These are phyloP conservation scores for Kuraishia hungarica DNA, from an alignment of 805 yeast genomes.

Conservation along the genomic window DNA sequence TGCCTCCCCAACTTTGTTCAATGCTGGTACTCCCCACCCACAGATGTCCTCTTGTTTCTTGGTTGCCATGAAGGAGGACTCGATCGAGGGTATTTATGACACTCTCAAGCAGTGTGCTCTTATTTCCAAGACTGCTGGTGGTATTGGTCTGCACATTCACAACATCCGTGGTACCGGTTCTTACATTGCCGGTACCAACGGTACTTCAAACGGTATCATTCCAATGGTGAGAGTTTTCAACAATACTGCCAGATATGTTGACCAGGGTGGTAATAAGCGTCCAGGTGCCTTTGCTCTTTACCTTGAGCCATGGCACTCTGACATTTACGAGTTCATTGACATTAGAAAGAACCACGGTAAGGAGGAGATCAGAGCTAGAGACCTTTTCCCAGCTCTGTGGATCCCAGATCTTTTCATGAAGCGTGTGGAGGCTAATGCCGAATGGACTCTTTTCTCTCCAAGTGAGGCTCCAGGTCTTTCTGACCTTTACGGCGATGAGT, in stretches of 20 bases:
- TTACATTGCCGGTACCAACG: constrained; percentile 85
- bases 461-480: constrained; percentile 79
- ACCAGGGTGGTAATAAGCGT: constrained; percentile 96
- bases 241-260: constrained; percentile 94
- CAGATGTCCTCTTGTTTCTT: constrained; percentile 90
- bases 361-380: constrained; percentile 90
- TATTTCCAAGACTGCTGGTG: constrained; percentile 93
- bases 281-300: constrained; percentile 97
- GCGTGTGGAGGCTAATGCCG: constrained; percentile 67
- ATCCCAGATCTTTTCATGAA: constrained; percentile 91
- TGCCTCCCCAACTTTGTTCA: constrained; percentile 92
- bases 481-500: constrained; percentile 81
- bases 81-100: constrained; percentile 90
- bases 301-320: constrained; percentile 96
- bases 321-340: constrained; percentile 78
- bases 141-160: constrained; percentile 85
- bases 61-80: constrained; percentile 87
- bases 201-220: constrained; percentile 83
- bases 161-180: constrained; percentile 84
- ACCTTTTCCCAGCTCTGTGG: constrained; percentile 90
- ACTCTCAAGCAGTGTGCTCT: constrained; percentile 84
- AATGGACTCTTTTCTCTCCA: constrained; percentile 90
- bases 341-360: constrained; percentile 91
- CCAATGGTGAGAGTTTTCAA: constrained; percentile 97
- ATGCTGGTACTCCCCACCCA: constrained; percentile 82